Evolutionary conservation across 805 yeast species (phyloP).

Genomic region (Wickerhamiella azymoides): DNA sequence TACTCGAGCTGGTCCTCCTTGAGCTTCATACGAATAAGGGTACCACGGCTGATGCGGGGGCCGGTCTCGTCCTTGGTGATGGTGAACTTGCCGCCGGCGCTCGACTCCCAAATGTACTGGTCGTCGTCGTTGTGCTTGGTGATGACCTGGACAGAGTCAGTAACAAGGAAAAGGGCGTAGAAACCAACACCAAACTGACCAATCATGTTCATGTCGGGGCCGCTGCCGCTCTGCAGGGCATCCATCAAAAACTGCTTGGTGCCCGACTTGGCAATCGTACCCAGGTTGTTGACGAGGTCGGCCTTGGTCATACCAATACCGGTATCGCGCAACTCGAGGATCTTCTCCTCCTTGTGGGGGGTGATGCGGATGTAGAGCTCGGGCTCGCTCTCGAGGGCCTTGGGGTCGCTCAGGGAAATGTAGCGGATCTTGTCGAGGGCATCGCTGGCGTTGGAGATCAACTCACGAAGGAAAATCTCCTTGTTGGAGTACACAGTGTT

Average conservation of each 20-base stretch:
- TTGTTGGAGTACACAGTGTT: constrained; percentile 99
- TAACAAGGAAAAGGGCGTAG: constrained; percentile 98
- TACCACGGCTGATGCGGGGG: constrained; percentile 88
- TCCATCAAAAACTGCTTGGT: constrained; percentile 96
- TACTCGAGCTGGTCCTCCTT: constrained; percentile 98
- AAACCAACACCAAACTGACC: constrained; percentile 99
- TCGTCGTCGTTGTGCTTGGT: constrained; percentile 98
- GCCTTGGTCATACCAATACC: constrained; percentile 99
- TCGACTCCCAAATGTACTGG: constrained; percentile 99
- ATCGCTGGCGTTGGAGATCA: constrained; percentile 98
- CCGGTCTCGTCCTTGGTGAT: constrained; percentile 74
- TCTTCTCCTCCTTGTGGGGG: constrained; percentile 88
- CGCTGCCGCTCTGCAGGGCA: constrained; percentile 85
- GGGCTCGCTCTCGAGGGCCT: constrained; percentile 86
- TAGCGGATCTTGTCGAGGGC: constrained; percentile 97
- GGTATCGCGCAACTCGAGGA: constrained; percentile 93
- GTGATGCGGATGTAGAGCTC: constrained; percentile 95
- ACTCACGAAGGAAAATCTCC: constrained; percentile 97
- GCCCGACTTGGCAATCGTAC: constrained; percentile 99
- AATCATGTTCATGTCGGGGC: constrained; percentile 99
- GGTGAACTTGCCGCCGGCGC: constrained; percentile 99
- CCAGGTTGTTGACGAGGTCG: constrained; percentile 95
- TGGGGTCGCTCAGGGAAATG: constrained; percentile 85
- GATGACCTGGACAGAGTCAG: constrained; percentile 96
- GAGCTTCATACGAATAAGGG: constrained; percentile 85